A percentile compares a stretch with the other conserved stretches of the same genome.
Evolutionary conservation across 192 early-diverging fungal genomes (phyloP).

Genomic region (Coemansia erecta): DNA sequence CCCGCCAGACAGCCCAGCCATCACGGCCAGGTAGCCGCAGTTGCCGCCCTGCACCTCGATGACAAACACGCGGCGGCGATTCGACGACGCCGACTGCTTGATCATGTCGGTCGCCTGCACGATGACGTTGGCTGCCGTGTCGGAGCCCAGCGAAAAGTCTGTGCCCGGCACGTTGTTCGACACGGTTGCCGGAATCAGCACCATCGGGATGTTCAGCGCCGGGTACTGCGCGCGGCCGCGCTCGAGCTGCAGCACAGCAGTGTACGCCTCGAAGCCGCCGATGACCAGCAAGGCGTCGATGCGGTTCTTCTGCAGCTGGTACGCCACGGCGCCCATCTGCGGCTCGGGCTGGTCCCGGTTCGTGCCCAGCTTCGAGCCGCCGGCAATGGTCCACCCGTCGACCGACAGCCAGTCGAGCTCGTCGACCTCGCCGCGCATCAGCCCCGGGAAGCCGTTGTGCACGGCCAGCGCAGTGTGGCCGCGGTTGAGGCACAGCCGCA

Average conservation of each 20-base stretch:
- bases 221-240: constrained; percentile 77
- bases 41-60: constrained; percentile 97
- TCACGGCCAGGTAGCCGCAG: constrained; percentile 87
- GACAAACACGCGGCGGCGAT: constrained; percentile 88
- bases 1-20: constrained; percentile 79
- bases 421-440: constrained; percentile 77
- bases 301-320: constrained; percentile 85
- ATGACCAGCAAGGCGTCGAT: constrained; percentile 91
- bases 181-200: constrained; percentile 90
- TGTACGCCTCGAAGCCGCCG: constrained; percentile 95
- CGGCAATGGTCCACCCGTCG: constrained; percentile 86
- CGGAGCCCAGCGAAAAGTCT: constrained; percentile 90
- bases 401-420: constrained; percentile 81
- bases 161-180: constrained; percentile 98
- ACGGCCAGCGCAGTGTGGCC: constrained; percentile 88
- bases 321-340: constrained; percentile 87
- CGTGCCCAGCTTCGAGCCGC: constrained; percentile 91
- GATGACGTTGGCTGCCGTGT: constrained; percentile 94
- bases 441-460: constrained; percentile 88
- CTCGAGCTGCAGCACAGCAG: constrained; percentile 70
- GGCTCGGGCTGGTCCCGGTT: constrained; percentile 87
- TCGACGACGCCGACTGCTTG: constrained; percentile 89
- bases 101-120: constrained; percentile 87
- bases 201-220: constrained; percentile 91
- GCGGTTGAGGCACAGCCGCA: constrained; percentile 79